Conservation (phyloP, 208 protist species). For the Trichomonas vaginalis region DNA sequence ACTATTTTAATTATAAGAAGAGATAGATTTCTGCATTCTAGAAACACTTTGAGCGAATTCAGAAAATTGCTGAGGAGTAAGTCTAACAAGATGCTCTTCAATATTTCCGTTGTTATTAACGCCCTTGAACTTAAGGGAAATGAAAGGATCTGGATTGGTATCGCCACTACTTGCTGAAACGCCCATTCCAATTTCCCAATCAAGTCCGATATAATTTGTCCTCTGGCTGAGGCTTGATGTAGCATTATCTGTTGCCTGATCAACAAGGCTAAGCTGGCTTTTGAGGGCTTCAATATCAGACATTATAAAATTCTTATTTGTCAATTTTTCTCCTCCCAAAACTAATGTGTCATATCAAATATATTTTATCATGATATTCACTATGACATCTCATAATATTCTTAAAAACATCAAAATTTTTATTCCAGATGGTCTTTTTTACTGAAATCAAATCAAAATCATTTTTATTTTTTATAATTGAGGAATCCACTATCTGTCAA, state of each 20-base stretch:
- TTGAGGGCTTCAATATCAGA: background rate
- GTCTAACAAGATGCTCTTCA: too few relatives aligned
- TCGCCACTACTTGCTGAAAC: background rate
- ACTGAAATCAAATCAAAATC: too few relatives aligned
- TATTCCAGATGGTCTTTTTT: too few relatives aligned
- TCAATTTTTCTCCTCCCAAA: too few relatives aligned
- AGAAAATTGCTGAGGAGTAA: background rate
- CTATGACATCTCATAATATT: too few relatives aligned
- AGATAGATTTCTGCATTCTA: background rate
- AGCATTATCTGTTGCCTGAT: background rate
- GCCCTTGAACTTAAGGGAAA: background rate
- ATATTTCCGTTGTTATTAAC: background rate
- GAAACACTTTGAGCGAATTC: background rate
- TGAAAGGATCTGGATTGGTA: background rate
- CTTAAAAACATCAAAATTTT: too few relatives aligned
- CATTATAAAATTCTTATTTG: too few relatives aligned
- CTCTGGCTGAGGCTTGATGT: background rate
- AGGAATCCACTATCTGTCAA: too few relatives aligned
- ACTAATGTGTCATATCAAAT: too few relatives aligned
- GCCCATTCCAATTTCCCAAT: slow-evolving; percentile 16
- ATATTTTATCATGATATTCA: too few relatives aligned
- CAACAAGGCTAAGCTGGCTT: background rate
- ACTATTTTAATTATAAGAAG: background rate
- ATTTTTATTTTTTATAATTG: too few relatives aligned
- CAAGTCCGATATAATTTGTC: background rate